Conservation (phyloP, 768 basidiomycete genomes). For the Macrolepiota dolichaula region DNA sequence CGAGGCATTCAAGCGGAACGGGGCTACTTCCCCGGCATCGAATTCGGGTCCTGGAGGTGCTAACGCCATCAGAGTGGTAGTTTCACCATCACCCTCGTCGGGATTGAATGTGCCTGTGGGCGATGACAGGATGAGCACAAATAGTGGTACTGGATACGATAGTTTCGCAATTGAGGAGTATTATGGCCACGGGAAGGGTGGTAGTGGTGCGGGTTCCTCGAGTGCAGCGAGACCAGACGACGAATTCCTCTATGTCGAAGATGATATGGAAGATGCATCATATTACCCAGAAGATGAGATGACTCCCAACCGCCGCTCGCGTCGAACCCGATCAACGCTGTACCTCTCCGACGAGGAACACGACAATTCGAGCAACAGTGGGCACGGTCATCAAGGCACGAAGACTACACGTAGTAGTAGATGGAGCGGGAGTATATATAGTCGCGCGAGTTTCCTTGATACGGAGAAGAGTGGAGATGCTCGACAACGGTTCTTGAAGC, state of each 20-base stretch:
- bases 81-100: not conserved
- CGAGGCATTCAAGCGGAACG: not conserved
- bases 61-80: not conserved
- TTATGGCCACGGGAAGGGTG: not conserved
- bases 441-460: constrained; percentile 52
- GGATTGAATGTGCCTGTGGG: not conserved
- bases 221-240: not conserved
- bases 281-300: constrained; percentile 7
- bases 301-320: not conserved
- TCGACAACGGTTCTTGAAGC: constrained; percentile 44
- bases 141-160: not conserved
- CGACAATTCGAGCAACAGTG: constrained; percentile 1
- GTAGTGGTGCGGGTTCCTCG: not conserved
- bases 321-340: not conserved
- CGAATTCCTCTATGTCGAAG: not conserved
- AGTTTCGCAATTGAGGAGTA: constrained; percentile 12
- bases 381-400: not conserved
- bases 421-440: constrained; percentile 47
- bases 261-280: constrained; percentile 3
- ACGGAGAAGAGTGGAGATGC: constrained; percentile 46
- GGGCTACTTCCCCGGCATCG: not conserved
- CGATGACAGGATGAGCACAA: not conserved
- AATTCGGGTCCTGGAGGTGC: not conserved
- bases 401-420: constrained; percentile 22
- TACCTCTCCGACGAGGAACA: constrained; percentile 3